Percentiles rank a stretch among this genome's conserved stretches.
Evolutionary conservation across 495 filamentous ascomycete genomes (phyloP).

Genomic region (Talaromyces adpressus): DNA sequence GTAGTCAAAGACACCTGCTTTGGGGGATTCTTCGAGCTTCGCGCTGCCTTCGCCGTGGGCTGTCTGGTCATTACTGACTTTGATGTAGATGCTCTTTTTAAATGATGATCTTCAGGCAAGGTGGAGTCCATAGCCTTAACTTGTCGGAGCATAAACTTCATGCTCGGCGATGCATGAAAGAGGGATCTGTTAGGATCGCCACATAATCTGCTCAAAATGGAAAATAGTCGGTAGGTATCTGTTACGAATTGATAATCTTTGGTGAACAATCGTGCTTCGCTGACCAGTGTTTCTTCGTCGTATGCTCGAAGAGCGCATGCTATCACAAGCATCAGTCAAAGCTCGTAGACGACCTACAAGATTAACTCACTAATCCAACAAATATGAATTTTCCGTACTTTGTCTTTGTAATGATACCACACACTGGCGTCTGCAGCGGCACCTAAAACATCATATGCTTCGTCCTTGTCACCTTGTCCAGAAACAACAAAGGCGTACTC

Average conservation of each 20-base stretch:
- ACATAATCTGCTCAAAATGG: slow-evolving; percentile 59
- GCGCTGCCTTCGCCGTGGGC: background rate
- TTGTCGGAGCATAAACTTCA: slow-evolving; percentile 85
- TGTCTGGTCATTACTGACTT: background rate
- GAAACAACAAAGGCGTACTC: slow-evolving; percentile 74
- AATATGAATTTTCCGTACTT: slow-evolving; percentile 67
- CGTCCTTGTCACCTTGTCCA: slow-evolving; percentile 45
- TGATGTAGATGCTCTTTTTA: slow-evolving; percentile 12
- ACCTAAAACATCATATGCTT: slow-evolving; percentile 71
- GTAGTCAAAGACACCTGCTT: slow-evolving; percentile 45
- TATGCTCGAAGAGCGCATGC: slow-evolving; percentile 74
- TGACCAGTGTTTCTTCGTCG: slow-evolving; percentile 68
- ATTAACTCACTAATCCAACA: slow-evolving; percentile 63
- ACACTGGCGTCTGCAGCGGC: slow-evolving; percentile 68
- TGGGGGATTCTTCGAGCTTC: slow-evolving; percentile 24
- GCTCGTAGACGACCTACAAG: background rate
- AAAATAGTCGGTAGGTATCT: slow-evolving; percentile 77
- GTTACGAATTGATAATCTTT: slow-evolving; percentile 76
- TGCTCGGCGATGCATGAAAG: slow-evolving; percentile 54
- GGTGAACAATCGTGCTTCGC: slow-evolving; percentile 73
- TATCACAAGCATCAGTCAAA: slow-evolving; percentile 22
- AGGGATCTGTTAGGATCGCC: slow-evolving; percentile 36
- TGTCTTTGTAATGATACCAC: slow-evolving; percentile 61
- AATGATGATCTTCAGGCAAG: slow-evolving; percentile 25
- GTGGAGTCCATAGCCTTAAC: slow-evolving; percentile 82